Percentiles rank a stretch among this genome's conserved stretches.
These are phyloP conservation scores for Barnettozyma pratensis DNA, from an alignment of 805 yeast species.

Conservation along the genomic window DNA sequence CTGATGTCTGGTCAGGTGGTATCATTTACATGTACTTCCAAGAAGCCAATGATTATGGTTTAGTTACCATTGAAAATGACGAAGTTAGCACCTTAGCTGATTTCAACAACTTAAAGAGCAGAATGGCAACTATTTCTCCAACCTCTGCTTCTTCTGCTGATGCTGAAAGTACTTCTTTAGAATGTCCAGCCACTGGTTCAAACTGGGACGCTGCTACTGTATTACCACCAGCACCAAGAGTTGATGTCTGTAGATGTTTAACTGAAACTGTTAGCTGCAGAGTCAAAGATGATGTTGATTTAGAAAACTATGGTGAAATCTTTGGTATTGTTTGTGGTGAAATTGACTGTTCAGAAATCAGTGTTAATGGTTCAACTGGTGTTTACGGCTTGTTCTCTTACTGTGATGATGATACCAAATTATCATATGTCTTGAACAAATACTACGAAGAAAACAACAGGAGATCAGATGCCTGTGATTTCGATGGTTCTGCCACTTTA, in stretches of 20 bases:
- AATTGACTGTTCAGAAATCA: conserved; percentile 57
- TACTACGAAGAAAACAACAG: conserved; percentile 53
- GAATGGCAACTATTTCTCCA: conserved; percentile 51
- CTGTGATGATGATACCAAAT: conserved; percentile 67
- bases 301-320: conserved; percentile 53
- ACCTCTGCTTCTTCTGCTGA: conserved; percentile 35
- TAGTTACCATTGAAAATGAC: conserved; percentile 51
- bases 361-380: conserved; percentile 58
- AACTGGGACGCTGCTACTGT: conserved; percentile 64
- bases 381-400: conserved; percentile 67
- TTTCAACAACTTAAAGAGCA: conserved; percentile 49
- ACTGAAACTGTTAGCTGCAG: conserved; percentile 51
- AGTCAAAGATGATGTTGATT: conserved; percentile 44
- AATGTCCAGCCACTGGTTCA: conserved; percentile 46
- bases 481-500: conserved; percentile 63
- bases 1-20: conserved; percentile 92
- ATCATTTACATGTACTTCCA: conserved; percentile 88
- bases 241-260: conserved; percentile 61
- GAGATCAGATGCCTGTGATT: conserved; percentile 56
- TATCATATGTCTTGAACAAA: conserved; percentile 59
- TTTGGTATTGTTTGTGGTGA: conserved; percentile 53
- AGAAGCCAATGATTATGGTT: conserved; percentile 79
- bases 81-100: conserved; percentile 57
- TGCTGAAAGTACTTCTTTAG: conserved; percentile 30
- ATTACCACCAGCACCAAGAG: conserved; percentile 77